Evolutionary conservation across 2,329 filamentous ascomycete species (phyloP).

Genomic region (Aureobasidium sp.): DNA sequence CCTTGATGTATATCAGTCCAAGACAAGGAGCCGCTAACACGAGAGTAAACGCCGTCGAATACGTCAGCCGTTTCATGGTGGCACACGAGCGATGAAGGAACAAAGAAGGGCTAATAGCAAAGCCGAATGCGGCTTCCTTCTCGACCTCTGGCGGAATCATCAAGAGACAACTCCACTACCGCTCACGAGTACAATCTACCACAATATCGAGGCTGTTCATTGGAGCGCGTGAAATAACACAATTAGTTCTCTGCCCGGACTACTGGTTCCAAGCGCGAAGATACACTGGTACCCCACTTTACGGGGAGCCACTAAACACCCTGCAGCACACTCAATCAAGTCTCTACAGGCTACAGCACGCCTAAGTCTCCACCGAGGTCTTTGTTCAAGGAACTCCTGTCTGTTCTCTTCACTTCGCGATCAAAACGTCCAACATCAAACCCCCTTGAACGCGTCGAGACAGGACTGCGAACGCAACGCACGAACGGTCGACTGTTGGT

Average conservation of each 20-base stretch:
- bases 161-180: background rate
- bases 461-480: background rate
- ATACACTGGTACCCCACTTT: background rate
- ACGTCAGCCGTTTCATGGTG: background rate
- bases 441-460: slow-evolving; percentile 3
- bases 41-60: background rate
- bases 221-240: background rate
- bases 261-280: background rate
- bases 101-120: background rate
- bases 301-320: background rate
- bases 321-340: background rate
- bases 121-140: background rate
- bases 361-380: background rate
- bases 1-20: background rate
- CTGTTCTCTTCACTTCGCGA: background rate
- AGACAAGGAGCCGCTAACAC: slow-evolving; percentile 1
- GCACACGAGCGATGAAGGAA: background rate
- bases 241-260: background rate
- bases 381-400: background rate
- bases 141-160: background rate
- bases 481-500: background rate
- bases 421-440: background rate
- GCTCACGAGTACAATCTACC: background rate
- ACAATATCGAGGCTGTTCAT: background rate
- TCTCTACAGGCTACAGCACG: background rate